Conservation (phyloP, 108 stramenopile genomes). For the Nitzschia sp. region DNA sequence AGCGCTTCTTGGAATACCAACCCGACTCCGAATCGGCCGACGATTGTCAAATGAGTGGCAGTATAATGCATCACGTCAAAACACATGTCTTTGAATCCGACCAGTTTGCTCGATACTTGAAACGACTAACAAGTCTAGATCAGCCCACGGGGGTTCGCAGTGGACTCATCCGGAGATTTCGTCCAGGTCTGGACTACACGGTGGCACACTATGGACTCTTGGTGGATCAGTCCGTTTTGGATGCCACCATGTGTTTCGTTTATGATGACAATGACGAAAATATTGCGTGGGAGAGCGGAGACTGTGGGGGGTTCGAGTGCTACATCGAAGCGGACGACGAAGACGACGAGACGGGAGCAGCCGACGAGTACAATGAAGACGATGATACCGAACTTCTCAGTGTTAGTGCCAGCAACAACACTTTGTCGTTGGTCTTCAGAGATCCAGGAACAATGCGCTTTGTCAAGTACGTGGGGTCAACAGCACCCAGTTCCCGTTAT, state of each 20-base stretch:
- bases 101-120: constrained; percentile 59
- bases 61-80: constrained; percentile 43
- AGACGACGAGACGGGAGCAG: constrained; percentile 56
- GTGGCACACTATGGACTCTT: constrained; percentile 92
- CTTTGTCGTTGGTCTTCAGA: constrained; percentile 88
- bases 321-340: constrained; percentile 95
- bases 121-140: constrained; percentile 59
- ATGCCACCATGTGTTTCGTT: constrained; percentile 86
- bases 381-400: constrained; percentile 90
- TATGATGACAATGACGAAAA: constrained; percentile 54
- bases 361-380: constrained; percentile 89
- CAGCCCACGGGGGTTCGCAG: constrained; percentile 56
- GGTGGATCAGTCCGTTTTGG: constrained; percentile 70
- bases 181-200: constrained; percentile 96
- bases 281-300: constrained; percentile 89
- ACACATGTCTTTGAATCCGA: constrained; percentile 59
- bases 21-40: constrained; percentile 3
- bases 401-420: constrained; percentile 93
- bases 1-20: constrained; percentile 79
- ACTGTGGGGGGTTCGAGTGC: constrained; percentile 94
- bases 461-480: constrained; percentile 90
- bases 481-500: constrained; percentile 91
- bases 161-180: constrained; percentile 85
- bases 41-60: constrained; percentile 30
- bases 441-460: constrained; percentile 94